Conservation (phyloP, 169 alveolate species). For the Plasmodium gaboni region DNA sequence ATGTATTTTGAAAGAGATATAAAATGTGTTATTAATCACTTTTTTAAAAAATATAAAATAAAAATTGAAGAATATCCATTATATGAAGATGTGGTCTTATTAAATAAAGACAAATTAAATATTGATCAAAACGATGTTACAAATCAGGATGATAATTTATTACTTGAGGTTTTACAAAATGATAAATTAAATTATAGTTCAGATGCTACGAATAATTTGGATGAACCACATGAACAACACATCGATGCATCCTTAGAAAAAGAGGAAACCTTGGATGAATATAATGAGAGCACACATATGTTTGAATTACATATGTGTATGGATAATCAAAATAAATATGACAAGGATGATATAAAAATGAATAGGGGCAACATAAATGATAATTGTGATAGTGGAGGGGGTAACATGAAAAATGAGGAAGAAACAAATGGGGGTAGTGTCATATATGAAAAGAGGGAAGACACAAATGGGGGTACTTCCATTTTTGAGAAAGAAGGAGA, state of each 20-base stretch:
- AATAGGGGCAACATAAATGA: background rate
- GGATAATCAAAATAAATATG: background rate
- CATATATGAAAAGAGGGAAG: too few species aligned
- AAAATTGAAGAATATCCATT: slow-evolving; percentile 92
- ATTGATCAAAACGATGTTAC: slow-evolving; percentile 12
- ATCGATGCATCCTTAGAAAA: slow-evolving; percentile 1
- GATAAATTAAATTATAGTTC: slow-evolving; percentile 55
- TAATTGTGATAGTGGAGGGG: background rate
- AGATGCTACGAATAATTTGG: slow-evolving; percentile 7
- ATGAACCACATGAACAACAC: slow-evolving; percentile 9
- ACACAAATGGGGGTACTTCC: too few species aligned
- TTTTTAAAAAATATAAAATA: slow-evolving; percentile 92
- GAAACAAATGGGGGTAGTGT: too few species aligned
- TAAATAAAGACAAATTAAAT: slow-evolving; percentile 20
- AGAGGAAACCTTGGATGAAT: background rate
- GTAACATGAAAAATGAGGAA: too few species aligned
- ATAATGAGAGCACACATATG: background rate
- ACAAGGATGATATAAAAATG: background rate
- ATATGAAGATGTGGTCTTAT: slow-evolving; percentile 75
- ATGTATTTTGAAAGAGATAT: slow-evolving; percentile 95
- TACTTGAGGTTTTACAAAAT: slow-evolving; percentile 28
- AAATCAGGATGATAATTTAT: slow-evolving; percentile 10
- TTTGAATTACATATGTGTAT: too few species aligned
- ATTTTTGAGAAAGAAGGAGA: too few species aligned
- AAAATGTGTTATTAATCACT: slow-evolving; percentile 92